These are phyloP conservation scores for Pleurotus salmoneostramineus DNA, from an alignment of 768 basidiomycete genomes.

Conservation along the genomic window DNA sequence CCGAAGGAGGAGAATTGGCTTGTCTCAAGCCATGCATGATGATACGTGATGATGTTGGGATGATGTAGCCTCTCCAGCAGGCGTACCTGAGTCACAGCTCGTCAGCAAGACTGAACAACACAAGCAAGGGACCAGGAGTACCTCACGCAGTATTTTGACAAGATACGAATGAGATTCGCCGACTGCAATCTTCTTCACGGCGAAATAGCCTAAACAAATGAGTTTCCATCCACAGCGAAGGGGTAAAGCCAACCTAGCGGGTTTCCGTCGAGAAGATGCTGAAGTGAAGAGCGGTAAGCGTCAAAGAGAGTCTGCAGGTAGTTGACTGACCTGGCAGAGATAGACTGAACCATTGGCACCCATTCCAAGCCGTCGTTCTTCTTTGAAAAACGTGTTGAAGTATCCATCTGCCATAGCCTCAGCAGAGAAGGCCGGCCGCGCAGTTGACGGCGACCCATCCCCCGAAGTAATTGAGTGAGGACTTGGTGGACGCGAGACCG, in stretches of 20 bases:
- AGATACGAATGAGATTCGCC: conserved; percentile 88
- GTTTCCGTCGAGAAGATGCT: conserved; percentile 89
- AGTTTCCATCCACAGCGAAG: background rate
- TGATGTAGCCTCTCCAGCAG: conserved; percentile 84
- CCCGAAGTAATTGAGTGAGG: conserved; percentile 29
- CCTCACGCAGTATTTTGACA: conserved; percentile 77
- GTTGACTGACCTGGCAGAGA: conserved; percentile 67
- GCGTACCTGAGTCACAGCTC: conserved; percentile 51
- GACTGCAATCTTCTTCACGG: conserved; percentile 95
- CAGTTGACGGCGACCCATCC: conserved; percentile 7
- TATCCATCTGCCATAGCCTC: conserved; percentile 89
- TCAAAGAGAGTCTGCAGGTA: conserved; percentile 6
- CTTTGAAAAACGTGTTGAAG: conserved; percentile 89
- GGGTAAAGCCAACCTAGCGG: conserved; percentile 49
- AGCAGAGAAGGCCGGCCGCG: conserved; percentile 47
- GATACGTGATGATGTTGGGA: conserved; percentile 92
- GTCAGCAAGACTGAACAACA: background rate
- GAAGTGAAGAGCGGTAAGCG: background rate
- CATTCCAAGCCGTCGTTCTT: conserved; percentile 88
- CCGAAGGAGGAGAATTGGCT: conserved; percentile 87
- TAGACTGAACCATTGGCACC: conserved; percentile 92
- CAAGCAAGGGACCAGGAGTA: conserved; percentile 16
- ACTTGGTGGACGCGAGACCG: conserved; percentile 46
- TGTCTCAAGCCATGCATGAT: conserved; percentile 91
- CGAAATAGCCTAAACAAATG: conserved; percentile 65